These are phyloP conservation scores for Acer saccharum DNA, from an alignment of 345 rosid species.

Conservation along the genomic window DNA sequence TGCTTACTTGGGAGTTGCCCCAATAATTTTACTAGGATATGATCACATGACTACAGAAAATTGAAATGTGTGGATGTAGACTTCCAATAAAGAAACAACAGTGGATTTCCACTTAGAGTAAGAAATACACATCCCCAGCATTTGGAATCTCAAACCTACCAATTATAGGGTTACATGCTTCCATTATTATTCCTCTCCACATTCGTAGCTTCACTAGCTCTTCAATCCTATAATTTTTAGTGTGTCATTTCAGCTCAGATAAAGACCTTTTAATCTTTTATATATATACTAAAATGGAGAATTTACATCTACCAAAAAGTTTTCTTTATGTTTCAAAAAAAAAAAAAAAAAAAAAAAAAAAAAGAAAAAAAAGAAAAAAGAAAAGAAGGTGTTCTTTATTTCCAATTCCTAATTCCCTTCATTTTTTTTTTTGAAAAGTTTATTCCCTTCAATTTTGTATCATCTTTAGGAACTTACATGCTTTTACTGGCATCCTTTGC, in stretches of 20 bases:
- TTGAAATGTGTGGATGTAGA: neutral
- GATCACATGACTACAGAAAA: neutral
- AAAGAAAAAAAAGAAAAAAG: too few relatives aligned
- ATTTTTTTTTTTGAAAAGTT: too few relatives aligned
- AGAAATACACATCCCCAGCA: slow-evolving; percentile 36
- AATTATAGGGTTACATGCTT: slow-evolving; percentile 4
- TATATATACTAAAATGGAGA: neutral
- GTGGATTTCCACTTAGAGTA: slow-evolving; percentile 34
- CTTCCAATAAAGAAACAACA: slow-evolving; percentile 5
- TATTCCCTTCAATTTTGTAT: slow-evolving; percentile 12
- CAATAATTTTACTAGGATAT: neutral
- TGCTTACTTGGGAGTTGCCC: neutral
- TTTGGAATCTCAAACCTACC: slow-evolving; percentile 36
- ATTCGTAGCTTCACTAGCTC: too few relatives aligned
- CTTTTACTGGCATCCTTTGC: too few relatives aligned
- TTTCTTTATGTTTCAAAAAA: neutral
- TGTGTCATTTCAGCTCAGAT: too few relatives aligned
- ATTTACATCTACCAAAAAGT: neutral
- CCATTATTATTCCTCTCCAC: neutral
- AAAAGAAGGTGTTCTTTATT: too few relatives aligned
- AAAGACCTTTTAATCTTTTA: too few relatives aligned
- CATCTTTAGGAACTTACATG: slow-evolving; percentile 16
- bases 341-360: too few relatives aligned
- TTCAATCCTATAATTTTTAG: too few relatives aligned
- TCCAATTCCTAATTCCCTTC: too few relatives aligned